These are phyloP conservation scores for Verticillium longisporum DNA, from an alignment of 2,329 filamentous ascomycete species.

Conservation along the genomic window DNA sequence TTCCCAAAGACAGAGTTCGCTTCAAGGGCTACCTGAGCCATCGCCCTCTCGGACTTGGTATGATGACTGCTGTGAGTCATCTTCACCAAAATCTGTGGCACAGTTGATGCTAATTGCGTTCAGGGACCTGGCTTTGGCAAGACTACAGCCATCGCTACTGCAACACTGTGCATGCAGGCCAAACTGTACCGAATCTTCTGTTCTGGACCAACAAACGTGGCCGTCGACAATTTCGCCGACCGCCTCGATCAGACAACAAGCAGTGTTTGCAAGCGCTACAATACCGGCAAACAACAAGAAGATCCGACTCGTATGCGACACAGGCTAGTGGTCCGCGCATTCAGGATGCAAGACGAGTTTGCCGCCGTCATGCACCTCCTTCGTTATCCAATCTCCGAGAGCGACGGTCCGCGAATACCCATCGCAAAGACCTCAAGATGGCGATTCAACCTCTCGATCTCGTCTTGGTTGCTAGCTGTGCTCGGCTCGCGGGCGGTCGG, in stretches of 20 bases:
- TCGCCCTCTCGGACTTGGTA: background rate
- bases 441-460: conserved; percentile 2
- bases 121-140: conserved; percentile 14
- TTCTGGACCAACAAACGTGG: conserved; percentile 9
- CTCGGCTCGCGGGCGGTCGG: background rate
- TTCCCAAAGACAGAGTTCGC: background rate
- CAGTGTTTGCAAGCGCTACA: background rate
- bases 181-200: conserved; percentile 6
- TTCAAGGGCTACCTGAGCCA: background rate
- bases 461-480: too few species aligned
- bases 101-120: background rate
- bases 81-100: background rate
- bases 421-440: background rate
- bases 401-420: background rate
- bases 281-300: background rate
- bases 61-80: conserved; percentile 3
- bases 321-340: conserved; percentile 5
- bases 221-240: conserved; percentile 12
- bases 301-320: background rate
- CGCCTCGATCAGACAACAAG: background rate
- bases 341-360: background rate
- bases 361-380: conserved; percentile 3
- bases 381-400: background rate
- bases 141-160: conserved; percentile 1
- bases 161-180: conserved; percentile 3